Conservation (phyloP, 176 grass and related monocot genomes). For the Metroxylon sagu region DNA sequence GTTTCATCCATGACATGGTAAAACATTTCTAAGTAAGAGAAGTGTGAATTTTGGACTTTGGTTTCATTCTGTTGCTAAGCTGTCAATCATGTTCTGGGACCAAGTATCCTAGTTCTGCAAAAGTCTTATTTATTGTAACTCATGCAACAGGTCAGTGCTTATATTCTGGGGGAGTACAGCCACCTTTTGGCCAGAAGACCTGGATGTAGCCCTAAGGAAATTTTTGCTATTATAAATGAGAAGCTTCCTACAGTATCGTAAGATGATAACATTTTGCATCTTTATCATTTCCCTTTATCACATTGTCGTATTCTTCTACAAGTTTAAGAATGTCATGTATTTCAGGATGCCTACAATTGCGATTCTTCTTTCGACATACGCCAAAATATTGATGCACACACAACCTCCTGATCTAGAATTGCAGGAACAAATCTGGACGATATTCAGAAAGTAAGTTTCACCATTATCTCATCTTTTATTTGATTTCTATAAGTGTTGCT, state of each 20-base stretch:
- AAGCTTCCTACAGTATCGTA: conserved; percentile 93
- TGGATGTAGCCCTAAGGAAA: conserved; percentile 92
- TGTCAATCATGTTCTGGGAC: too few species aligned
- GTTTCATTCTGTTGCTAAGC: too few species aligned
- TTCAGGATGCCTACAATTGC: conserved; percentile 85
- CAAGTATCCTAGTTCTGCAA: too few species aligned
- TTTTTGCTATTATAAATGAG: conserved; percentile 88
- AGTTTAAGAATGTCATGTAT: conserved; percentile 16
- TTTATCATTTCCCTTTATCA: neutral
- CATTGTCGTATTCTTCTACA: neutral
- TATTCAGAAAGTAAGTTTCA: conserved; percentile 76
- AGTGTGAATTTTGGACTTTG: too few species aligned
- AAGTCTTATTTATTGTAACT: conserved; percentile 5
- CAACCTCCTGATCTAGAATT: conserved; percentile 78
- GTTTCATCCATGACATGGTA: too few species aligned
- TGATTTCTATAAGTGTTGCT: neutral
- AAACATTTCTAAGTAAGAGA: too few species aligned
- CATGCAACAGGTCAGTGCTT: conserved; percentile 78
- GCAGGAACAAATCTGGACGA: conserved; percentile 78
- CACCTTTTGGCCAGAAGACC: conserved; percentile 89
- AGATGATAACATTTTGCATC: conserved; percentile 31
- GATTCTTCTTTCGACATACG: conserved; percentile 91
- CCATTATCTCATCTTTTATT: conserved; percentile 5
- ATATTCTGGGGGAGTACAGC: conserved; percentile 98
- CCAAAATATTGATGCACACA: conserved; percentile 95